These are phyloP conservation scores for Ascochyta pisi DNA, from an alignment of 2,329 filamentous ascomycete species.

Conservation along the genomic window DNA sequence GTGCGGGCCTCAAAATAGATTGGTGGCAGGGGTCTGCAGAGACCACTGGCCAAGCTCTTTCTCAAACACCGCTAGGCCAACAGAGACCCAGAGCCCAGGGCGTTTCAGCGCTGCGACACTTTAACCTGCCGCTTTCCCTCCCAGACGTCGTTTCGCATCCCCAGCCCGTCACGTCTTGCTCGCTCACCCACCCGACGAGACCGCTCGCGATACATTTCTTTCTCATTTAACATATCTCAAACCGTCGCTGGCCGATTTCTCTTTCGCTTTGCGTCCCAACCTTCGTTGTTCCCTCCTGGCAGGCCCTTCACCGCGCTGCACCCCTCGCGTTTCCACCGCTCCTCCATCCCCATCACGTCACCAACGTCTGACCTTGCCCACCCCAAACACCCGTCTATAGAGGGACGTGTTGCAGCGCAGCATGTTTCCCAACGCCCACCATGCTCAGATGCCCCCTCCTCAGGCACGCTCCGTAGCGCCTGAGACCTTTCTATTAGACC, in stretches of 20 bases:
- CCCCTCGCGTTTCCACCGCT: constrained; percentile 33
- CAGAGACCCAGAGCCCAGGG: constrained; percentile 27
- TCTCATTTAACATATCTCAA: constrained; percentile 47
- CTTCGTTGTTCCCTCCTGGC: constrained; percentile 48
- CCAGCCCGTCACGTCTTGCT: constrained; percentile 37
- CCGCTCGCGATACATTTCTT: constrained; percentile 48
- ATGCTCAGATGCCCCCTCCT: constrained; percentile 83
- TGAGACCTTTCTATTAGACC: constrained; percentile 98
- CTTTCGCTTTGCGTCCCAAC: constrained; percentile 48
- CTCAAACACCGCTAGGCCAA: constrained; percentile 47
- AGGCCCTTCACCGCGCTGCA: constrained; percentile 44
- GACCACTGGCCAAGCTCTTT: constrained; percentile 19
- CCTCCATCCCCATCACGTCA: constrained; percentile 11
- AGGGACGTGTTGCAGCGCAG: constrained; percentile 48
- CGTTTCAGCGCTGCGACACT: constrained; percentile 51
- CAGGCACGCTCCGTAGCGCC: constrained; percentile 76
- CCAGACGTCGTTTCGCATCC: constrained; percentile 49
- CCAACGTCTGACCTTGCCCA: constrained; percentile 38
- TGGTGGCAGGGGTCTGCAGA: constrained; percentile 19
- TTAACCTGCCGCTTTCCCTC: constrained; percentile 50
- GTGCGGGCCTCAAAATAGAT: constrained; percentile 22
- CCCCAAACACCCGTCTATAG: constrained; percentile 38
- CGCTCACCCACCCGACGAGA: constrained; percentile 36
- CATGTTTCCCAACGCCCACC: constrained; percentile 63
- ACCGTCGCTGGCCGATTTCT: constrained; percentile 43